Evolutionary conservation across 768 basidiomycete genomes (phyloP), one percentile per base, ranked within the genome.

Genomic region (Tubosaeta sp.): DNA sequence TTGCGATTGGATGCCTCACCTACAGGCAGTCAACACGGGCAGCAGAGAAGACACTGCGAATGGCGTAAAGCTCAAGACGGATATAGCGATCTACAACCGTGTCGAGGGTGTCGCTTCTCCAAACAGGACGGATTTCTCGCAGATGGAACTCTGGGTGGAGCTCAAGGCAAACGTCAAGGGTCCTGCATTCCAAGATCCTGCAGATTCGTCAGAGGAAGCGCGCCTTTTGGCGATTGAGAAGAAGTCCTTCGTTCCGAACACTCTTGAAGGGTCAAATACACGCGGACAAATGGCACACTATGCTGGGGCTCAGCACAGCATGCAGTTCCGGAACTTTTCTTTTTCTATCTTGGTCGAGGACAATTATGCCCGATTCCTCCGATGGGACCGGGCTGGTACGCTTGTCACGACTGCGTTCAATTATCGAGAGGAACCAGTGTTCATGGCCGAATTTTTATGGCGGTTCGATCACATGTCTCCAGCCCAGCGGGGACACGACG

Each of bases 391-490:
- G 5, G 10, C 13, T 14, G 50, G 34, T 12, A 31, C 43, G 5
- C 19, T 26, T 17, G 50, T 51, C 3, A 51, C 43, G 3, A 43
- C 41, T n/a, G 50, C 34, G 4, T 51, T 45, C 43, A 31, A 51
- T 19, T 37, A 35, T 25, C 43, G 50, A 6, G 4, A 27, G 32
- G 19, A 27, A 2, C 50, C 50, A 3, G 17, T 44, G 34, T 3
- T 38, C 2, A 17, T 51, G 43, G 50, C 50, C 8, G 32, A 42
- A 6, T 50, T 50, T 13, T 31, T 50, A 16, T 51, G 50, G 50
- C 35, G 34, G 6, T 51, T 51, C 9, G 14, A 31, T n/a, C 50
- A 51, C 29, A 17, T 45, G n/a, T 39, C 44, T 32, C 13, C 7
- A 1, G 12, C 7, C 9, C 16, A 51, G 8, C 43, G 43, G 4